Evolutionary conservation across 306 rosid genomes (phyloP).

Genomic region (Prunus davidiana): DNA sequence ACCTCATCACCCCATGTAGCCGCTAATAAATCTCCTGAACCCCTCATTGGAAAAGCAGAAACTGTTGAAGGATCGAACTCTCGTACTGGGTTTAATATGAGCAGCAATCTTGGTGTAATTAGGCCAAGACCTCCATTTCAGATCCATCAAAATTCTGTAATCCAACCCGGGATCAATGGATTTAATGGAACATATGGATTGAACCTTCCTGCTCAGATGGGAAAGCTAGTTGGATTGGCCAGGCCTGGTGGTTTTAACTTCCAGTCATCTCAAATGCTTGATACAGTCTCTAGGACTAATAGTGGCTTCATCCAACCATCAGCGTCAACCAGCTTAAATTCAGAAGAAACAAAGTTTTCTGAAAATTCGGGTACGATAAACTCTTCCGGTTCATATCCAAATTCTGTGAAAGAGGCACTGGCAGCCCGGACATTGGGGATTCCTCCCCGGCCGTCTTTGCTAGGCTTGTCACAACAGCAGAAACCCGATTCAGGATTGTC

Average conservation of each 20-base stretch:
- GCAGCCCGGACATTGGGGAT: constrained; percentile 7
- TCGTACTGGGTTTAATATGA: constrained; percentile 25
- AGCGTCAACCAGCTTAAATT: constrained; percentile 22
- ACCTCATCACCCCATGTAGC: constrained; percentile 23
- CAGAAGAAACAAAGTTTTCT: constrained; percentile 27
- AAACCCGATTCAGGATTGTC: constrained; percentile 24
- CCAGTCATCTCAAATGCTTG: constrained; percentile 33
- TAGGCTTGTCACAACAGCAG: constrained; percentile 28
- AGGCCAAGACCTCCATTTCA: constrained; percentile 38
- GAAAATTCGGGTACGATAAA: constrained; percentile 28
- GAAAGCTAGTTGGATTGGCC: constrained; percentile 32
- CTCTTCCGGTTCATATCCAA: constrained; percentile 23
- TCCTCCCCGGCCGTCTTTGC: constrained; percentile 32
- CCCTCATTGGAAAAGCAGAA: constrained; percentile 23
- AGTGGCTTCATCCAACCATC: constrained; percentile 28
- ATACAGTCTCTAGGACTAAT: constrained; percentile 34
- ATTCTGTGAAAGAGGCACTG: constrained; percentile 25
- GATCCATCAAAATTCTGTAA: constrained; percentile 18
- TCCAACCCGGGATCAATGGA: constrained; percentile 48
- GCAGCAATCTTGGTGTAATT: constrained; percentile 33
- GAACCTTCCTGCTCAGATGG: constrained; percentile 39
- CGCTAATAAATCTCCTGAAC: constrained; percentile 30
- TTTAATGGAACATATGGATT: constrained; percentile 34
- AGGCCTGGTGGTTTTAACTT: constrained; percentile 35
- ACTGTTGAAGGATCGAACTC: constrained; percentile 35